phyloP scores from a whole-genome alignment of 768 basidiomycete species.

The Xerocomus brunneocitrinus region DNA sequence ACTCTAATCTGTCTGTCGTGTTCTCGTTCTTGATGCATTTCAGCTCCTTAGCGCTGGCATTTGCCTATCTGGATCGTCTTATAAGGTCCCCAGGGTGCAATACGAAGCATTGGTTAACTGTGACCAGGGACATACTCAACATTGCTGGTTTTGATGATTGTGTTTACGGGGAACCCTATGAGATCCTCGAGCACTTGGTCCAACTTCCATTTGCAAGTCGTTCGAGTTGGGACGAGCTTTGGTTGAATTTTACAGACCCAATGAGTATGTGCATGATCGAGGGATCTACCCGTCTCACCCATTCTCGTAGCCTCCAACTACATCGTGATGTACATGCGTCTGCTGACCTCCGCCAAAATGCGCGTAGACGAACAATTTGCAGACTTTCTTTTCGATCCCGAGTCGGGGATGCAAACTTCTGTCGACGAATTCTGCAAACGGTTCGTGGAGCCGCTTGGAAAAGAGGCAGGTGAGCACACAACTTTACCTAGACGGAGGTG shows the following conservation, averaged over 20 bases:
- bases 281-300: conserved; percentile 1
- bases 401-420: conserved; percentile 53
- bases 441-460: conserved; percentile 73
- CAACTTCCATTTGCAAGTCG: conserved; percentile 35
- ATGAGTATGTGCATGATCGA: conserved; percentile 36
- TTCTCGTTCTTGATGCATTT: conserved; percentile 15
- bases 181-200: conserved; percentile 53
- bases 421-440: conserved; percentile 67
- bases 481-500: background rate
- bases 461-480: conserved; percentile 61
- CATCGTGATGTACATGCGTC: conserved; percentile 74
- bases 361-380: conserved; percentile 52
- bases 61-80: conserved; percentile 75
- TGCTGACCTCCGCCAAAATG: conserved; percentile 82
- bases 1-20: conserved; percentile 18
- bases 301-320: conserved; percentile 53
- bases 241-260: conserved; percentile 45
- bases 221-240: conserved; percentile 27
- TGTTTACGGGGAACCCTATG: conserved; percentile 74
- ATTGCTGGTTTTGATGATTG: conserved; percentile 58
- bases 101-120: conserved; percentile 47
- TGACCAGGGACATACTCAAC: conserved; percentile 50
- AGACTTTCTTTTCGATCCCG: conserved; percentile 75
- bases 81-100: conserved; percentile 43
- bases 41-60: conserved; percentile 61